Evolutionary conservation across 2,329 filamentous ascomycete species (phyloP).

Genomic region (Chaetothyriales sp.): DNA sequence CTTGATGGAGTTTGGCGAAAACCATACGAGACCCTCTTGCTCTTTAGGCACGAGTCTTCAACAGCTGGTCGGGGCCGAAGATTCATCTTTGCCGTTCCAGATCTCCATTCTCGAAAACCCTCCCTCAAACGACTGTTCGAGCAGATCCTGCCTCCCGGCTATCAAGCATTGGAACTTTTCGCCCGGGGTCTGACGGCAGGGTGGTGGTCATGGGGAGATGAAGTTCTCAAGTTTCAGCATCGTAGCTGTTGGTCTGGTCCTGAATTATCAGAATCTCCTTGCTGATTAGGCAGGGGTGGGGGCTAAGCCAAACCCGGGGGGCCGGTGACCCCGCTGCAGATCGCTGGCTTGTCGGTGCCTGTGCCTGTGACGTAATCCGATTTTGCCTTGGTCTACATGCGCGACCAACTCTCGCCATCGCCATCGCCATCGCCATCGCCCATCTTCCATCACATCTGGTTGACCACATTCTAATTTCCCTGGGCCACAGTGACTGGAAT

Average conservation of each 20-base stretch:
- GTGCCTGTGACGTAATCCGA: too few relatives aligned
- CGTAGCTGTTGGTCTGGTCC: slow-evolving; percentile 8
- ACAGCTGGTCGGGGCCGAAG: slow-evolving; percentile 23
- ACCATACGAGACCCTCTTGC: slow-evolving; percentile 46
- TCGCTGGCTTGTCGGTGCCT: too few relatives aligned
- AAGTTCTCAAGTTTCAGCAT: slow-evolving; percentile 46
- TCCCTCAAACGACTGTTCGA: slow-evolving; percentile 45
- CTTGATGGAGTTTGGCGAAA: slow-evolving; percentile 44
- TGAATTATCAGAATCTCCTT: too few relatives aligned
- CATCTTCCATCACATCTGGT: too few relatives aligned
- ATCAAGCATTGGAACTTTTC: slow-evolving; percentile 47
- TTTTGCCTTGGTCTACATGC: too few relatives aligned
- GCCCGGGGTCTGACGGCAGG: slow-evolving; percentile 45
- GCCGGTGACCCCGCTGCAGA: too few relatives aligned
- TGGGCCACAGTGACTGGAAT: neutral
- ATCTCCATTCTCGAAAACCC: slow-evolving; percentile 53
- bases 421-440: too few relatives aligned
- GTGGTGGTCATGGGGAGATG: slow-evolving; percentile 51
- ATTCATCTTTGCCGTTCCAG: slow-evolving; percentile 46
- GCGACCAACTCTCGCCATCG: too few relatives aligned
- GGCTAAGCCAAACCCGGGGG: too few relatives aligned
- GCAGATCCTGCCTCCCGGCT: slow-evolving; percentile 25
- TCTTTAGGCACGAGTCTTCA: slow-evolving; percentile 27
- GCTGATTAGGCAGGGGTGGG: too few relatives aligned
- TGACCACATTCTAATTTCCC: too few relatives aligned